Conservation (phyloP, 2,329 filamentous ascomycete genomes). For the Penicillium sp. region DNA sequence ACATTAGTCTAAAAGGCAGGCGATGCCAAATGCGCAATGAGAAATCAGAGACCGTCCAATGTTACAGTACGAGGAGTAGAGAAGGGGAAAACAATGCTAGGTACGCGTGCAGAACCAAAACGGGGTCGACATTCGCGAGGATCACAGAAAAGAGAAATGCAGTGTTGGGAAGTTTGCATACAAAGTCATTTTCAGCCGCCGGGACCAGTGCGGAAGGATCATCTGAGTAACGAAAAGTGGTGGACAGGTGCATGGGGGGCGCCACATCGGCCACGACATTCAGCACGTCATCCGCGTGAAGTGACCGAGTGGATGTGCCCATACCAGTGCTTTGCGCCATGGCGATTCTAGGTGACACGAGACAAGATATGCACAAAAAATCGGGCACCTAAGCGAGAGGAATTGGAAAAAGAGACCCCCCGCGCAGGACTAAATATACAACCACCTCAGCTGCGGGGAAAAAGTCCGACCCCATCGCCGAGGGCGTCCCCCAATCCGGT, state of each 20-base stretch:
- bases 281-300: constrained; percentile 76
- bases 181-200: constrained; percentile 45
- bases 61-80: neutral
- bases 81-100: neutral
- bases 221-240: constrained; percentile 75
- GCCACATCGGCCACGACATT: constrained; percentile 73
- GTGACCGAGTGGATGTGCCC: constrained; percentile 59
- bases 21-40: neutral
- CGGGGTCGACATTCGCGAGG: no score
- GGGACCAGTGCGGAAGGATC: constrained; percentile 62
- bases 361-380: constrained; percentile 16
- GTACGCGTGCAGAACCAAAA: no score
- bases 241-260: constrained; percentile 83
- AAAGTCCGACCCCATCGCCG: no score
- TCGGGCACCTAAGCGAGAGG: neutral
- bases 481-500: constrained; percentile 8
- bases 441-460: constrained; percentile 2
- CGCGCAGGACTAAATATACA: constrained; percentile 9
- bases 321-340: constrained; percentile 24
- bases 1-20: constrained; percentile 15
- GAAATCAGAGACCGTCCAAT: neutral
- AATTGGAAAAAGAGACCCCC: neutral
- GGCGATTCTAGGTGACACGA: constrained; percentile 18
- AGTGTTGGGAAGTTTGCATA: constrained; percentile 33
- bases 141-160: no score